Base-by-base conservation (phyloP, 192 early-diverging fungal species). In the Mycoemilia scoparia region DNA sequence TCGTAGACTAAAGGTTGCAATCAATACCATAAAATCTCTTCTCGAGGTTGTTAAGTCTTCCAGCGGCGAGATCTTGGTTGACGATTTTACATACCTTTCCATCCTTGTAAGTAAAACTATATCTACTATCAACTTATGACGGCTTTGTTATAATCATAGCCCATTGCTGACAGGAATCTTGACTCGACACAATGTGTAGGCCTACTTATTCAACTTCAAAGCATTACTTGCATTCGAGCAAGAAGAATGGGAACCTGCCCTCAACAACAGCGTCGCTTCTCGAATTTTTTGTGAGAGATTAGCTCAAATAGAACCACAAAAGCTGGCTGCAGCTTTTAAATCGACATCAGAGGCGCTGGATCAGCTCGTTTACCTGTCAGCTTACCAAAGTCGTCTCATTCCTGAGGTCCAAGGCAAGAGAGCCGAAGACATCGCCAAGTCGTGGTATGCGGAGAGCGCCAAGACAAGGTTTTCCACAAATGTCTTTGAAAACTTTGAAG, bases 131-230 rank as follows among this genome's bases (percentile, higher is more conserved):
- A n/a, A n/a, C n/a, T n/a, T n/a, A n/a, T n/a, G n/a, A n/a, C n/a
- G n/a, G n/a, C n/a, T n/a, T n/a, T n/a, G n/a, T n/a, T n/a, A n/a
- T n/a, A n/a, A n/a, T n/a, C n/a, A n/a, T n/a, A n/a, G n/a, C n/a
- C n/a, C n/a, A n/a, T n/a, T n/a, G n/a, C n/a, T n/a, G n/a, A n/a
- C n/a, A n/a, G n/a, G n/a, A n/a, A n/a, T n/a, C n/a, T n/a, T n/a
- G n/a, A 60, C 57, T 7, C 30, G 21, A 21, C 43, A 51, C 7
- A 43, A 46, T 7, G 38, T 39, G 1, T 23, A 23, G 1, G 57
- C 57, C 15, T 60, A 60, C 44, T 46, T 43, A 44, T 52, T 55
- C 36, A 51, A 55, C 24, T 21, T 60, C 4, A 41, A 42, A 20
- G 43, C 39, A 38, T 52, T 54, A 48, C 32, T 50, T 19, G 16